Percentiles rank a stretch among this genome's conserved stretches.
These are phyloP conservation scores for Fusarium pseudocircinatum DNA, from an alignment of 2,329 filamentous ascomycete species.

Conservation along the genomic window DNA sequence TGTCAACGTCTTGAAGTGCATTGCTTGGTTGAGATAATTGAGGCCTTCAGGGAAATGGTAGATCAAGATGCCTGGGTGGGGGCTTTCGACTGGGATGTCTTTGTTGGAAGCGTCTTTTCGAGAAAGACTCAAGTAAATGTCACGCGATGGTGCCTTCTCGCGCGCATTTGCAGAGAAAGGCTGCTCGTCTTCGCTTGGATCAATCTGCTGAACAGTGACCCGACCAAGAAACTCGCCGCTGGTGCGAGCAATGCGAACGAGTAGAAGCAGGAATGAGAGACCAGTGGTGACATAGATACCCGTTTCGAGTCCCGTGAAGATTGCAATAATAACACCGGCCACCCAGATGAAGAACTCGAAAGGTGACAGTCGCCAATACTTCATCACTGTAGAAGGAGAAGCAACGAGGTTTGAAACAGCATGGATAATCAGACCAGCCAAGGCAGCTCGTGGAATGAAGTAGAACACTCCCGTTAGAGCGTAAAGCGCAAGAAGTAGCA, in stretches of 20 bases:
- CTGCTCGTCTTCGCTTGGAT: not conserved
- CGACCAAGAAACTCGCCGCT: conserved; percentile 59
- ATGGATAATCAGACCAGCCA: conserved; percentile 84
- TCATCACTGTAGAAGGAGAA: conserved; percentile 76
- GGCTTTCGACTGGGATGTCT: conserved; percentile 52
- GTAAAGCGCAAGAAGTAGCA: conserved; percentile 82
- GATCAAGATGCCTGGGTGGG: conserved; percentile 61
- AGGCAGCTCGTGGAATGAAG: conserved; percentile 77
- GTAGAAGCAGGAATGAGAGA: conserved; percentile 54
- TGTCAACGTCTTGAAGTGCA: conserved; percentile 55
- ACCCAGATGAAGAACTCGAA: conserved; percentile 81
- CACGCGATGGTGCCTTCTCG: conserved; percentile 29
- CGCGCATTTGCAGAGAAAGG: not conserved
- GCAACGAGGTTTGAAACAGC: conserved; percentile 82
- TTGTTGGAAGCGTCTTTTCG: conserved; percentile 58
- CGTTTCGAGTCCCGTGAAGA: conserved; percentile 61
- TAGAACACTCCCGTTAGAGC: conserved; percentile 81
- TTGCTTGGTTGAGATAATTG: conserved; percentile 62
- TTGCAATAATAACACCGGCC: conserved; percentile 70
- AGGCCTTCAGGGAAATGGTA: conserved; percentile 63
- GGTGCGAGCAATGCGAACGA: conserved; percentile 58
- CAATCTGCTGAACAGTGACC: conserved; percentile 40
- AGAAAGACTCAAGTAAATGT: conserved; percentile 55
- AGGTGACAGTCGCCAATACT: conserved; percentile 81
- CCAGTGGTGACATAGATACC: conserved; percentile 61